These are phyloP conservation scores for Aspergillus candidus DNA, from an alignment of 2,329 filamentous ascomycete species.

Conservation along the genomic window DNA sequence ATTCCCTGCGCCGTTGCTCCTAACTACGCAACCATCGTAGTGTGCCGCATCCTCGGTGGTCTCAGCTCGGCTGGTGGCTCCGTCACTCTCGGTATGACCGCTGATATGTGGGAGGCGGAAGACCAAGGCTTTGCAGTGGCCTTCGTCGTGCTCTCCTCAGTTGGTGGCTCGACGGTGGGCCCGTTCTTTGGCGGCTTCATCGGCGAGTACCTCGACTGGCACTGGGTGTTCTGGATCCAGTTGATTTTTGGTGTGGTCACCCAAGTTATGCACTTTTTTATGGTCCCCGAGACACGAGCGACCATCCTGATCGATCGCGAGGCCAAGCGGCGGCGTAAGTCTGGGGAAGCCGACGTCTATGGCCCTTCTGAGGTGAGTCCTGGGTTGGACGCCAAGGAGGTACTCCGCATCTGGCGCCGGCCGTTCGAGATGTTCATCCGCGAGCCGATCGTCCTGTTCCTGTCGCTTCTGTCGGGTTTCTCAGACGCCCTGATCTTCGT, in stretches of 20 bases:
- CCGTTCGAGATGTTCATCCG: constrained; percentile 68
- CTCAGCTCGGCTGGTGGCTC: constrained; percentile 66
- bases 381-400: constrained; percentile 43
- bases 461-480: constrained; percentile 67
- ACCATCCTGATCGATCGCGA: constrained; percentile 53
- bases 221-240: constrained; percentile 62
- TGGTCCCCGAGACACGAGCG: constrained; percentile 58
- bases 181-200: constrained; percentile 51
- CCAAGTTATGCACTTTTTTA: constrained; percentile 46
- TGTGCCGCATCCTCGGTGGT: constrained; percentile 62
- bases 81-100: constrained; percentile 68
- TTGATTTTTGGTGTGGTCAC: constrained; percentile 51
- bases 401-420: constrained; percentile 49
- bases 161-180: constrained; percentile 63
- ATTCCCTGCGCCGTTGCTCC: constrained; percentile 65
- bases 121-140: constrained; percentile 68
- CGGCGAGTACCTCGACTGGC: constrained; percentile 47
- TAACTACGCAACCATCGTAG: constrained; percentile 64
- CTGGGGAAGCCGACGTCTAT: constrained; percentile 54
- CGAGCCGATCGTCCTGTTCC: constrained; percentile 65
- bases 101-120: constrained; percentile 66
- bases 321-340: constrained; percentile 50
- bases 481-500: constrained; percentile 72
- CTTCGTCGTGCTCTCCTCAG: constrained; percentile 71
- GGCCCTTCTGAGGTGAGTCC: constrained; percentile 54